phyloP scores from a whole-genome alignment of 73 alveolate species.

The Paraurostyla sp. region DNA sequence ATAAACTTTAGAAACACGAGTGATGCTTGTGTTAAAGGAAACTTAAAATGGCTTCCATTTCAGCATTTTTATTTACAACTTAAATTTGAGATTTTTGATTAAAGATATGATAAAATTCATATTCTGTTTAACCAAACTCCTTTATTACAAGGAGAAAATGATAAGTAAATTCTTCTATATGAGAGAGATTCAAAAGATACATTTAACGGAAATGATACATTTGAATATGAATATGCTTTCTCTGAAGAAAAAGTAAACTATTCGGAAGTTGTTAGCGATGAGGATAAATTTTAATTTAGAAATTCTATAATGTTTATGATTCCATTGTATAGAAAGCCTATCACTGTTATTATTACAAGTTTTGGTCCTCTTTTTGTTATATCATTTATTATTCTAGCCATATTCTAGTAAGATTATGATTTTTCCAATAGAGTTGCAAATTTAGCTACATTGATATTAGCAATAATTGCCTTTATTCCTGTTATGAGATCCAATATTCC shows the following conservation, averaged over 20 bases:
- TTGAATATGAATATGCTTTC: neutral
- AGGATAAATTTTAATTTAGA: too few species aligned
- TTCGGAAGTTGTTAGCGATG: neutral
- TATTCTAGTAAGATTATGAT: neutral
- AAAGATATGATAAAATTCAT: neutral
- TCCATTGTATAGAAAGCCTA: neutral
- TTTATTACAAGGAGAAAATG: neutral
- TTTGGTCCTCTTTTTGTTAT: neutral
- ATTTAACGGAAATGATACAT: neutral
- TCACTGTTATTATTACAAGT: neutral
- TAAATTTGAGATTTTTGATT: neutral
- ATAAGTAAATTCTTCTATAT: too few species aligned
- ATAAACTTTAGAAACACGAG: neutral
- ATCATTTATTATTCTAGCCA: neutral
- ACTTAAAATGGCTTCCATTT: neutral
- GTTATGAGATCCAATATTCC: neutral
- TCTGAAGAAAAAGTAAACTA: neutral
- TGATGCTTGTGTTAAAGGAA: neutral
- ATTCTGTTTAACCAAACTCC: neutral
- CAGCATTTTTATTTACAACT: too few species aligned
- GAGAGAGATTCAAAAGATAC: neutral
- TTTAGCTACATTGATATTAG: neutral
- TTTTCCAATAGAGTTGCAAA: neutral
- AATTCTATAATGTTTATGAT: neutral
- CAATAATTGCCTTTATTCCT: neutral